Conservation (phyloP, 345 rosid genomes). For the Noccaea caerulescens region DNA sequence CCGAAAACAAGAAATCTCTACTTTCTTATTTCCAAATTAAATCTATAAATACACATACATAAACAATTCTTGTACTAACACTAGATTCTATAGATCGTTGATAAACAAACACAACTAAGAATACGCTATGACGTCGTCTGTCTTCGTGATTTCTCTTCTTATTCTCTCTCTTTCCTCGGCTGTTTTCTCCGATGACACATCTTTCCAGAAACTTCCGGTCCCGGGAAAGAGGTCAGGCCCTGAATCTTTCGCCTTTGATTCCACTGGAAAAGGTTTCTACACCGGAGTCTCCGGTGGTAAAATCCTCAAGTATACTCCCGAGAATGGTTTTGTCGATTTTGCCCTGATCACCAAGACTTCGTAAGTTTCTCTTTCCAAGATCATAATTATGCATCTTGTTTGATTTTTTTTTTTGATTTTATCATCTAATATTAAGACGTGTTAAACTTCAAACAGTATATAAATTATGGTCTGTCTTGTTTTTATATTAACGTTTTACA, state of each 20-base stretch:
- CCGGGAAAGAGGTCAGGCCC: conserved; percentile 44
- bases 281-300: conserved; percentile 55
- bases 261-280: conserved; percentile 44
- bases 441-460: neutral
- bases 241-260: conserved; percentile 42
- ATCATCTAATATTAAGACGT: neutral
- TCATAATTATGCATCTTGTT: conserved; percentile 11
- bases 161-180: conserved; percentile 36
- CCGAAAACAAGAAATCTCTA: conserved; percentile 10
- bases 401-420: neutral
- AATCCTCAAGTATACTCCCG: conserved; percentile 46
- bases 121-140: conserved; percentile 25
- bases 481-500: neutral
- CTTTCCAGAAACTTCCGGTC: conserved; percentile 36
- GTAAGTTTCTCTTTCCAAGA: conserved; percentile 36
- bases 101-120: conserved; percentile 4
- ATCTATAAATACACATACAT: conserved; percentile 6
- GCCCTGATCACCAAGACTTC: conserved; percentile 31
- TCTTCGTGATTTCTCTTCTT: conserved; percentile 32
- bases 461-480: neutral
- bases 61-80: neutral
- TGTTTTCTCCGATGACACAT: conserved; percentile 19
- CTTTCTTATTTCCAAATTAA: neutral
- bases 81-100: neutral
- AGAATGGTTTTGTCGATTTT: conserved; percentile 36